Evolutionary conservation across 441 rosid genomes (phyloP), one percentile per base, ranked within the genome.

Genomic region (Brassica hybrid): DNA sequence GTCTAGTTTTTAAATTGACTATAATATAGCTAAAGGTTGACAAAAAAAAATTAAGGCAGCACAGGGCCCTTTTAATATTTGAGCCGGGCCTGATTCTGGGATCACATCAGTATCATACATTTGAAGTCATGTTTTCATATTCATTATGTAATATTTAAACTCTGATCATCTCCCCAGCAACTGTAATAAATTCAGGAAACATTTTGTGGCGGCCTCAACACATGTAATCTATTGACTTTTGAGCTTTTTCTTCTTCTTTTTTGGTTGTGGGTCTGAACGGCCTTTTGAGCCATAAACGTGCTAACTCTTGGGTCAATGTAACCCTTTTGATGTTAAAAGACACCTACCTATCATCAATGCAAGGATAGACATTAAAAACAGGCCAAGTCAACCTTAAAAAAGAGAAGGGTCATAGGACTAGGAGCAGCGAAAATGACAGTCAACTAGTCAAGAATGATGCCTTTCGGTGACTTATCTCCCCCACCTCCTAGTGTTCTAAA

Each of bases 101-200:
- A 74, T 14, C 21, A 38, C 77, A 18, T 63, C 79, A 34, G 83
- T 60, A 66, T 45, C 30, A 45, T 78, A 79, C 69, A 74, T 84
- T 57, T 91, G 82, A 88, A 71, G 41, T 56, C 16, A 38, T 69
- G 59, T 69, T 67, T 60, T 30, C 52, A 45, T 45, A 45, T 45
- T 13, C 52, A 45, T 45, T 3, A 43, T 43, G 50, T 11, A 43
- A 38, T 38, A 38, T 3, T 41, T 41, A 9, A 41, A 38, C 43
- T 38, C 43, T 38, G 43, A 38, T 38, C 43, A 38, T 38, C 43
- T 38, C 43, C 43, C 43, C 43, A 38, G 43, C 43, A 38, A 38
- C 43, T 38, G 43, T 38, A 38, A 41, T 41, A 41, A 41, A 41
- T 41, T 57, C n/a, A 57, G 30, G 62, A 19, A 57, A 57, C 30